These are phyloP conservation scores for Phaffia australis DNA, from an alignment of 768 basidiomycete species.

Conservation along the genomic window DNA sequence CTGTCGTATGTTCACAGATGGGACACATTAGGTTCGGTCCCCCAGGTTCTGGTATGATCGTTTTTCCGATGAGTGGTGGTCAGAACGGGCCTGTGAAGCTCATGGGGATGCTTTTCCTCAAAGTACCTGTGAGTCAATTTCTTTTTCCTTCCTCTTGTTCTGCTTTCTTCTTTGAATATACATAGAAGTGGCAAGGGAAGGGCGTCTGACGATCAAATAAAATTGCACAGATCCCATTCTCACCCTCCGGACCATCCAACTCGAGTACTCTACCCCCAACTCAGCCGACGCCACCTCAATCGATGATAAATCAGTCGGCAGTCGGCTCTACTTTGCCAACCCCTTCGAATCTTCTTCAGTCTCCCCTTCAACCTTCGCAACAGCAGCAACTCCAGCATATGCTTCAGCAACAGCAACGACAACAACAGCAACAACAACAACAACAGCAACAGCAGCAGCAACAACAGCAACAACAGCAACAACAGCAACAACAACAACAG, in stretches of 20 bases:
- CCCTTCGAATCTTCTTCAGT: background rate
- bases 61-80: conserved; percentile 4
- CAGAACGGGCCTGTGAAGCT: background rate
- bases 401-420: background rate
- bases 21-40: conserved; percentile 10
- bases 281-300: background rate
- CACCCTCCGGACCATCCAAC: background rate
- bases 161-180: too few species aligned
- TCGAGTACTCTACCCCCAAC: too few species aligned
- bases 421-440: background rate
- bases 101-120: conserved; percentile 14
- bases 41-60: conserved; percentile 10
- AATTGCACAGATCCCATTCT: conserved; percentile 4
- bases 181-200: too few species aligned
- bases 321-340: background rate
- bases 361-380: background rate
- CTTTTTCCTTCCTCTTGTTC: background rate
- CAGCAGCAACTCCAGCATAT: background rate
- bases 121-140: background rate
- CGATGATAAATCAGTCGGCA: background rate
- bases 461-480: too few species aligned
- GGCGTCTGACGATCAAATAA: background rate
- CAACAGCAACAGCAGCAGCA: background rate
- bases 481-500: too few species aligned
- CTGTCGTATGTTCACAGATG: background rate